Evolutionary conservation across 129 eudicot species (phyloP).

Genomic region (Flaveria linearis): DNA sequence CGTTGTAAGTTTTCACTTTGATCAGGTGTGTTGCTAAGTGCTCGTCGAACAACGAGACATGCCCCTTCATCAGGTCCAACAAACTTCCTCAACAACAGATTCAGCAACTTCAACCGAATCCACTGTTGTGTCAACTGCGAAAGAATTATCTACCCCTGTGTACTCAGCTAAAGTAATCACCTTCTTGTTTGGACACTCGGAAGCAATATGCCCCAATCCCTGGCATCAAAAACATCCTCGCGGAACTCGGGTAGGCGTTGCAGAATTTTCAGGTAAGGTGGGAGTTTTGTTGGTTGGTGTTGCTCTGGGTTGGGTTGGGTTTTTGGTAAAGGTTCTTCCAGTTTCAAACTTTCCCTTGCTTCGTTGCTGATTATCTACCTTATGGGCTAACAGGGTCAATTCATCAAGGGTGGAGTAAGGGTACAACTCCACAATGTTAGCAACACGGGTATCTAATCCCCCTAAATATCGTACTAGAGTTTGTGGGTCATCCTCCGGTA

Average conservation of each 20-base stretch:
- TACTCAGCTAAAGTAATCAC: constrained; percentile 6
- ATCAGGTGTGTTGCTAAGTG: neutral
- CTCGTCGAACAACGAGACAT: neutral
- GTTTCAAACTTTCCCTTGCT: neutral
- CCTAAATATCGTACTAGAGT: no score
- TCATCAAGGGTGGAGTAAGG: neutral
- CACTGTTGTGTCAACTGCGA: neutral
- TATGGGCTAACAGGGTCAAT: neutral
- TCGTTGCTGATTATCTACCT: neutral
- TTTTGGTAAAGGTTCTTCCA: neutral
- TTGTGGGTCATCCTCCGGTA: no score
- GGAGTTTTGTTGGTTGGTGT: no score
- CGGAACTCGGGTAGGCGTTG: neutral
- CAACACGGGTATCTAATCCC: no score
- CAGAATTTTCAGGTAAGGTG: neutral
- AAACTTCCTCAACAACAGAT: neutral
- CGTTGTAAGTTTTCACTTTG: neutral
- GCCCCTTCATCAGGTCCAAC: neutral
- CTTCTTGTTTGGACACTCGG: neutral
- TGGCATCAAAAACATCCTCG: neutral
- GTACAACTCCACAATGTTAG: no score
- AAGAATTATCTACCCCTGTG: neutral
- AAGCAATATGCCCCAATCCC: neutral
- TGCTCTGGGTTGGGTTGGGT: neutral
- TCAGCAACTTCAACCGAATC: neutral